A percentile compares a stretch with the other conserved stretches of the same genome.
Evolutionary conservation across 768 basidiomycete genomes (phyloP).

Genomic region (Rhodotorula toruloides): DNA sequence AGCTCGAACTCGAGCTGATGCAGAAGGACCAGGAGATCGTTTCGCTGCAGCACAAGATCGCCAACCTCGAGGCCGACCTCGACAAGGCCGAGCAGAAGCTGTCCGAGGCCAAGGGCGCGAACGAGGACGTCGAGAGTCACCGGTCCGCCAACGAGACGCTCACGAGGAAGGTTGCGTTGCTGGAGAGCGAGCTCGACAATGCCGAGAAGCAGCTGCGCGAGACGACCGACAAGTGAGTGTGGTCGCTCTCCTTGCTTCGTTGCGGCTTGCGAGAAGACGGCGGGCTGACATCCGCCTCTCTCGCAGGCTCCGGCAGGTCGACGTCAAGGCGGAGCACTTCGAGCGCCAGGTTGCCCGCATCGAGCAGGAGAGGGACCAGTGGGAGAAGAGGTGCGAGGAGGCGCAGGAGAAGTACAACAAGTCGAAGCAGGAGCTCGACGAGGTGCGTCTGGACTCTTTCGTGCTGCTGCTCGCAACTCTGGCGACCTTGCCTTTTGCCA

Average conservation of each 20-base stretch:
- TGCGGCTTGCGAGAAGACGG: background rate
- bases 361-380: constrained; percentile 84
- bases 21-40: constrained; percentile 78
- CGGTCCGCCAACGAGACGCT: constrained; percentile 69
- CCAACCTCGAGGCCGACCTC: constrained; percentile 61
- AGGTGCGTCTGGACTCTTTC: constrained; percentile 50
- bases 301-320: constrained; percentile 81
- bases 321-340: constrained; percentile 98
- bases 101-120: constrained; percentile 59
- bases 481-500: too few species aligned
- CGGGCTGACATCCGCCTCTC: background rate
- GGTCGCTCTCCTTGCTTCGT: too few species aligned
- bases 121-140: constrained; percentile 64
- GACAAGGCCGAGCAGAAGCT: constrained; percentile 68
- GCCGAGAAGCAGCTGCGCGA: constrained; percentile 97
- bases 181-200: constrained; percentile 66
- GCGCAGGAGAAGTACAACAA: constrained; percentile 62
- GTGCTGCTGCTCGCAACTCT: background rate
- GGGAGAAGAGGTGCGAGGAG: constrained; percentile 96
- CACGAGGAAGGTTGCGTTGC: constrained; percentile 72
- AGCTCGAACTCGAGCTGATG: constrained; percentile 53
- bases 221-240: constrained; percentile 90
- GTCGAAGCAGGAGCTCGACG: constrained; percentile 75
- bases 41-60: constrained; percentile 69
- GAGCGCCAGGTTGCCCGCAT: constrained; percentile 80